phyloP scores from a whole-genome alignment of 2,329 filamentous ascomycete species.

The Orbilia javanica region DNA sequence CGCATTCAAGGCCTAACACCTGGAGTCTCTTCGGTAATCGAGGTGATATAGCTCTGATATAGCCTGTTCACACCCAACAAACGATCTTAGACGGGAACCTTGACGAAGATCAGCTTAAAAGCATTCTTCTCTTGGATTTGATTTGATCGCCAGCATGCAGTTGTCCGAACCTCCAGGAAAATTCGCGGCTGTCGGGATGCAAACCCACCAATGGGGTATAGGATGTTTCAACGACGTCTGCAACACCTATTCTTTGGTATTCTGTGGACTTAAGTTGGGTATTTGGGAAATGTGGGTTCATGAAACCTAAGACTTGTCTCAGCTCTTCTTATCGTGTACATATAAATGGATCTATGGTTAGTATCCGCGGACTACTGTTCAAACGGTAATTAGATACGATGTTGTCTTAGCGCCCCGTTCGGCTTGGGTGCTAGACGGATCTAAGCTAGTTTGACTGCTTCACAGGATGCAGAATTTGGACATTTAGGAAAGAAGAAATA shows the following conservation, averaged over 20 bases:
- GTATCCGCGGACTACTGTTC: neutral
- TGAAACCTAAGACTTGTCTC: neutral
- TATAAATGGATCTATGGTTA: constrained; percentile 18
- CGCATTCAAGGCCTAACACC: neutral
- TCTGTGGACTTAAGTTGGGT: neutral
- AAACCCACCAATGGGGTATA: constrained; percentile 48
- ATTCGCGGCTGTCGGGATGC: constrained; percentile 33
- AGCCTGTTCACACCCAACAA: neutral
- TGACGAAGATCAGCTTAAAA: neutral
- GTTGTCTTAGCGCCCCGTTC: constrained; percentile 1
- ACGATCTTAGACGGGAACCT: neutral
- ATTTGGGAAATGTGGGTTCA: neutral
- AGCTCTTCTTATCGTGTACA: neutral
- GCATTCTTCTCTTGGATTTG: neutral
- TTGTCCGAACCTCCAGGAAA: constrained; percentile 10
- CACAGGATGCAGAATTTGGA: neutral
- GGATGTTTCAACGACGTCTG: constrained; percentile 6
- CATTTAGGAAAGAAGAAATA: neutral
- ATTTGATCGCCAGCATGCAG: constrained; percentile 24
- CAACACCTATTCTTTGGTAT: constrained; percentile 32
- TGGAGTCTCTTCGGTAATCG: neutral
- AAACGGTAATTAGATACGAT: constrained; percentile 18
- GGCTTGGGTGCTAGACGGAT: neutral
- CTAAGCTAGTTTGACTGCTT: neutral
- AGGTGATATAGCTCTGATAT: constrained; percentile 9